phyloP scores from a whole-genome alignment of 352 stramenopile species.

The Phytophthora palmivora region DNA sequence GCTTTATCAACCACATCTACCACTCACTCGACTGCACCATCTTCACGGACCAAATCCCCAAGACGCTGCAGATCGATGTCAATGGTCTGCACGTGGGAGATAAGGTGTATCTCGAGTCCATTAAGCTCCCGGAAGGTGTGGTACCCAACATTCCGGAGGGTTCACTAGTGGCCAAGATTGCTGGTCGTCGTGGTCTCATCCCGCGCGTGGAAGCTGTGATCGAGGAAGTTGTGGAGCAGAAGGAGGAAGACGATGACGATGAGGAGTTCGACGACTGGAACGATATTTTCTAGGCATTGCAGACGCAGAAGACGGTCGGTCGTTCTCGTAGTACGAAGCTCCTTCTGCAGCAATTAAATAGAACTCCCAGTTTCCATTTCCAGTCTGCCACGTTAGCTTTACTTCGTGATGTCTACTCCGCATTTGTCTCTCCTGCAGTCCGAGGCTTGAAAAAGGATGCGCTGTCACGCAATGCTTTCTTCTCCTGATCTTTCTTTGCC shows the following conservation, averaged over 20 bases:
- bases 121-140: slow-evolving; percentile 81
- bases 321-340: slow-evolving; percentile 13
- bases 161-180: slow-evolving; percentile 87
- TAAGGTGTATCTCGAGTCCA: slow-evolving; percentile 80
- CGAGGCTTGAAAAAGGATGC: slow-evolving; percentile 63
- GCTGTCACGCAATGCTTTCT: slow-evolving; percentile 33
- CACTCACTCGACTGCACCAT: slow-evolving; percentile 85
- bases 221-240: slow-evolving; percentile 75
- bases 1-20: slow-evolving; percentile 94
- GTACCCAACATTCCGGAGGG: slow-evolving; percentile 64
- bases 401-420: slow-evolving; percentile 23
- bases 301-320: slow-evolving; percentile 14
- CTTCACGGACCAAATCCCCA: slow-evolving; percentile 78
- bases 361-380: slow-evolving; percentile 29
- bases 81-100: slow-evolving; percentile 89
- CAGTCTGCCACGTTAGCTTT: slow-evolving; percentile 18
- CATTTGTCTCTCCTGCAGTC: slow-evolving; percentile 8
- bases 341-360: slow-evolving; percentile 37
- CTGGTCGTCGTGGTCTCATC: slow-evolving; percentile 86
- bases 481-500: slow-evolving; percentile 35
- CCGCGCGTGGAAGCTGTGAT: slow-evolving; percentile 71
- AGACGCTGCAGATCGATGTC: slow-evolving; percentile 83
- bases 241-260: slow-evolving; percentile 63
- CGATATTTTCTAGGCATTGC: slow-evolving; percentile 81
- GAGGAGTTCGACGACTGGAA: slow-evolving; percentile 91